Conservation (phyloP, 2,329 filamentous ascomycete genomes). For the Emericellopsis atlantica region DNA sequence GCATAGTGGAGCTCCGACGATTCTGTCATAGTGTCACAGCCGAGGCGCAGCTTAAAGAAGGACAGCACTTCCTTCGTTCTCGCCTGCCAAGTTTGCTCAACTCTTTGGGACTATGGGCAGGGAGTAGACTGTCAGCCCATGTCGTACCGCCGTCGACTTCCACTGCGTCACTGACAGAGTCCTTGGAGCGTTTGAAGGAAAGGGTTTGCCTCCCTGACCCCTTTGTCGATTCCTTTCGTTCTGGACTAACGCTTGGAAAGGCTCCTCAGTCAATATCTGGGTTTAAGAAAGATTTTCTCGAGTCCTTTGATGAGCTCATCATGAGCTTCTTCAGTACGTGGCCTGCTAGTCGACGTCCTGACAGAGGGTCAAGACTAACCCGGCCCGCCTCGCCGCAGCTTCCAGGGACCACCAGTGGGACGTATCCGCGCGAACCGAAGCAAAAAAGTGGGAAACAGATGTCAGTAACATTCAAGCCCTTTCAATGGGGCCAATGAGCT, state of each 20-base stretch:
- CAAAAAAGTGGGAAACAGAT: constrained; percentile 4
- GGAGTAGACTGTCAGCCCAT: constrained; percentile 2
- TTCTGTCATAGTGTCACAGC: constrained; percentile 20
- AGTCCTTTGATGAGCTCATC: constrained; percentile 7
- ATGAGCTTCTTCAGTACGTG: constrained; percentile 7
- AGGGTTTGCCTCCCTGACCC: neutral
- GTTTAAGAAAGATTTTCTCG: constrained; percentile 4
- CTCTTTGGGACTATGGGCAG: constrained; percentile 14
- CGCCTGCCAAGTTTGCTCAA: constrained; percentile 12
- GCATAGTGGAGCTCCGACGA: constrained; percentile 16
- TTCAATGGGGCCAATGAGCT: neutral
- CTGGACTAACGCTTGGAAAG: constrained; percentile 4
- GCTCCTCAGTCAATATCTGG: neutral
- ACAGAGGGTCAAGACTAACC: neutral
- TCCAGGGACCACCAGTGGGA: constrained; percentile 6
- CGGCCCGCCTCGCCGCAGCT: neutral
- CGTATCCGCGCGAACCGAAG: constrained; percentile 7
- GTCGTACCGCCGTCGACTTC: neutral
- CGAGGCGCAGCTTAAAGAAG: constrained; percentile 15
- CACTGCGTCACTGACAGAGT: neutral
- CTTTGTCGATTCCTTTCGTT: neutral
- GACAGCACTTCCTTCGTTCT: constrained; percentile 14
- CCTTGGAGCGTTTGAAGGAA: neutral
- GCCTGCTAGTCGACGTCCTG: neutral
- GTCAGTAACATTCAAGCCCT: constrained; percentile 6